Base-by-base conservation (phyloP, 768 basidiomycete genomes). In the Lactifluus pinguis region DNA sequence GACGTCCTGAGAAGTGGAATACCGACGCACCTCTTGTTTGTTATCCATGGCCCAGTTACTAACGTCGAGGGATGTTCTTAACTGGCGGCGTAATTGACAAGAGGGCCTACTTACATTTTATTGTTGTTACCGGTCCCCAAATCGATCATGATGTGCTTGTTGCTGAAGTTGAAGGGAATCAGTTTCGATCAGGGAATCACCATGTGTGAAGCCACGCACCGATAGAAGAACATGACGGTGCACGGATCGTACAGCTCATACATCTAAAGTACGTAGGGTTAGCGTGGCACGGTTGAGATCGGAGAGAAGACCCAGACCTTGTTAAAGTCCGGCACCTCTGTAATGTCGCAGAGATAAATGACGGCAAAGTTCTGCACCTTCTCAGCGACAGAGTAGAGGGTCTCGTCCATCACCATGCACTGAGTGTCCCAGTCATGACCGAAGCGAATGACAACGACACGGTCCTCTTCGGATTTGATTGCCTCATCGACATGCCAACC, bases 131-230 rank as follows among this genome's bases (percentile, higher is more conserved):
- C 95, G 53, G 95, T 98, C n/a, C 94, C 95, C 66, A 98, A 76
- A 83, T 98, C 97, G 69, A 99, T 98, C 95, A 98, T 98, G 76
- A 98, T 98, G 71, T 98, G 97, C 72, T 98, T 97, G 74, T 95
- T 95, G 47, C 95, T 95, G 68, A 60, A 54, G 65, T 67, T 63
- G 55, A 29, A 17, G 32, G 30, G n/a, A 6, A 62, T 51, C 57
- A 54, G 53, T 19, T 7, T n/a, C 17, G 10, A 32, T 52, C 19
- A 30, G 4, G n/a, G 11, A 4, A 7, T 36, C 4, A 3, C 13
- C 4, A 6, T 42, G 52, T 10, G 32, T 17, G 36, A 2, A 6
- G 17, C 25, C 1, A 45, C 56, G 30, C 60, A 95, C 93, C 93
- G 86, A 74, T 95, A 97, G 77, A 97, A 95, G 79, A 97, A 95